Evolutionary conservation across 352 stramenopile species (phyloP), one percentile per base, ranked within the genome.

Genomic region (Phytophthora idaei): DNA sequence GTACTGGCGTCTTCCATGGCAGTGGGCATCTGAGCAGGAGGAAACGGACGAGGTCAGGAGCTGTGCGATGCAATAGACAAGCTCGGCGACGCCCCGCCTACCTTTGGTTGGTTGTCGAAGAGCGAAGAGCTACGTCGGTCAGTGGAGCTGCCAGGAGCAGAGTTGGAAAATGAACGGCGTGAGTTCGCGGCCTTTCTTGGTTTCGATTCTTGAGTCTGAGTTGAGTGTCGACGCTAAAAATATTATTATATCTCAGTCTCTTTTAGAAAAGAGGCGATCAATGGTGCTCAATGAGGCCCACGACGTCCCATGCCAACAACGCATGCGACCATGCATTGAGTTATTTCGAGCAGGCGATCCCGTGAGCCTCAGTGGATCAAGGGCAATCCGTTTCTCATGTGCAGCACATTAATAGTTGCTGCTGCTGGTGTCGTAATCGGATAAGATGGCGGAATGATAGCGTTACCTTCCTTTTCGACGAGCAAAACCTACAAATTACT

Each of bases 1-100:
- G 81, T 77, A 25, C 75, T 72, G 17, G 73, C 74, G 57, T 90
- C 83, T 54, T 69, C 69, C 48, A 82, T 77, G 52, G 76, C 67
- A 52, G 86, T 87, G 53, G 79, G 57, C 78, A 91, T 90, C 75
- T 85, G 41, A 66, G 56, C 11, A 37, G 15, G 28, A 51, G 0
- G 15, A 54, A 39, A 57, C 5, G 2, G 12, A 46, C 17, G 25
- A 58, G 44, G 36, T 74, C 21, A 71, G 32, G 41, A 45, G 14
- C 7, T 46, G 34, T 47, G 27, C 32, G 15, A 60, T 5, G 17
- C 11, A 47, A 32, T 3, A 45, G 21, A 28, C 39, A 45, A 41
- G 21, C 3, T 46, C 21, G n/a, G 14, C 12, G 31, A 15, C n/a
- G 5, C 17, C 10, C 17, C 10, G 14, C 50, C 15, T 62, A 73